These are phyloP conservation scores for Phyllosticta citriasiana DNA, from an alignment of 2,329 filamentous ascomycete genomes.

Conservation along the genomic window DNA sequence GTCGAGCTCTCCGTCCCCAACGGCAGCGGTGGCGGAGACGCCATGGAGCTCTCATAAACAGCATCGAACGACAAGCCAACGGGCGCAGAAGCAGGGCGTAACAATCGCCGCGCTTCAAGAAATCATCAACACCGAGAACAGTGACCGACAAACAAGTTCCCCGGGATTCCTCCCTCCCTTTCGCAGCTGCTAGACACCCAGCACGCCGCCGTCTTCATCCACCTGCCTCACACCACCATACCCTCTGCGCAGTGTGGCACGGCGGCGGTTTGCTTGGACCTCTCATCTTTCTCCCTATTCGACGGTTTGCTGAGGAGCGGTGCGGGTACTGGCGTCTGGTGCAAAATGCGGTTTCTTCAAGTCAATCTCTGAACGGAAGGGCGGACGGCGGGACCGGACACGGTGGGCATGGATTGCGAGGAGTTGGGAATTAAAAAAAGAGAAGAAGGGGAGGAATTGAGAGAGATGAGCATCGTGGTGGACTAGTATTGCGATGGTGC, in stretches of 20 bases:
- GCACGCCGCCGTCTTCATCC: too few species aligned
- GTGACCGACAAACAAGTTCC: too few species aligned
- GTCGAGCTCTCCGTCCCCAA: conserved; percentile 57
- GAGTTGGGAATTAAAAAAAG: not conserved
- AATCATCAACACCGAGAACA: too few species aligned
- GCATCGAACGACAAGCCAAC: too few species aligned
- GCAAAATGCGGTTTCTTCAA: not conserved
- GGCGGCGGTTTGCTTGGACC: not conserved
- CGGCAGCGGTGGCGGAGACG: conserved; percentile 41
- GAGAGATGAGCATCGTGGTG: not conserved
- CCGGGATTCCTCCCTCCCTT: too few species aligned
- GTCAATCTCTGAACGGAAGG: too few species aligned
- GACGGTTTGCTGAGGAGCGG: not conserved
- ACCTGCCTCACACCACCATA: too few species aligned
- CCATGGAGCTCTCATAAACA: conserved; percentile 56
- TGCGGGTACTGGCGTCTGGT: not conserved
- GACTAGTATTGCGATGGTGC: not conserved
- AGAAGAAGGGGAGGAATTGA: not conserved
- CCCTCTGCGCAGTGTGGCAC: not conserved
- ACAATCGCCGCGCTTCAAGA: too few species aligned
- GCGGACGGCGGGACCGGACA: not conserved
- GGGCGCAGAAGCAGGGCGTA: too few species aligned
- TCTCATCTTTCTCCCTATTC: not conserved
- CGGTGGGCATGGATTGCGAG: not conserved
- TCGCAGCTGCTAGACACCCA: too few species aligned